A percentile compares a stretch with the other conserved stretches of the same genome.
Conservation (phyloP, 139 green algal genomes). For the Limnomonas spitsbergensis region DNA sequence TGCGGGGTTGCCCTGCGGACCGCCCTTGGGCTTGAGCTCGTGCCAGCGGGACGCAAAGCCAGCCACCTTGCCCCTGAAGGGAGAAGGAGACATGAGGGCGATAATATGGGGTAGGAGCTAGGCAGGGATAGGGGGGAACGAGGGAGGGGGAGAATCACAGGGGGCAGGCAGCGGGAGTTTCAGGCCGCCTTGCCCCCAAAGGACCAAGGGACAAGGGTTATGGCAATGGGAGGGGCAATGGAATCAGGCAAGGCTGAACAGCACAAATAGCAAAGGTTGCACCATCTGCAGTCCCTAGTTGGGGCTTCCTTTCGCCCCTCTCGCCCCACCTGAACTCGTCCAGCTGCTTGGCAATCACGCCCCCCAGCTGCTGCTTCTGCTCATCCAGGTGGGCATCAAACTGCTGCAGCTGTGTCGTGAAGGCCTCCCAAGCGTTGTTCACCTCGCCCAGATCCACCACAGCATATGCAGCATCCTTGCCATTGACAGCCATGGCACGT, state of each 20-base stretch:
- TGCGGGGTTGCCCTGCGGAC: conserved; percentile 55
- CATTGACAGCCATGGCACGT: conserved; percentile 40
- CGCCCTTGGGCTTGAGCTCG: conserved; percentile 66
- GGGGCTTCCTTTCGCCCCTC: too few relatives aligned
- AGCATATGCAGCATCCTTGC: conserved; percentile 25
- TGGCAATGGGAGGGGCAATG: too few relatives aligned
- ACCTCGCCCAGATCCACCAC: conserved; percentile 60
- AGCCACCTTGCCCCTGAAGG: conserved; percentile 28
- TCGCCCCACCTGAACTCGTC: conserved; percentile 57
- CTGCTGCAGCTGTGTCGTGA: conserved; percentile 68
- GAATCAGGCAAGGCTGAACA: too few relatives aligned
- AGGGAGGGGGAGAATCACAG: too few relatives aligned
- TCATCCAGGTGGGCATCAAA: conserved; percentile 64
- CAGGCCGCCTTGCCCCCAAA: too few relatives aligned
- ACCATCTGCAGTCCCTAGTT: too few relatives aligned
- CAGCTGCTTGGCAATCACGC: conserved; percentile 40
- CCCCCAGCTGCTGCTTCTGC: conserved; percentile 61
- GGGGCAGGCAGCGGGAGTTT: too few relatives aligned
- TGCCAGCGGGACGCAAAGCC: conserved; percentile 36
- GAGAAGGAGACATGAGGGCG: neutral
- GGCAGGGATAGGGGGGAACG: too few relatives aligned
- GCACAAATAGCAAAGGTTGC: too few relatives aligned
- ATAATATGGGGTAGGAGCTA: neutral
- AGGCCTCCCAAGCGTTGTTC: conserved; percentile 67
- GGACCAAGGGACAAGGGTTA: too few relatives aligned